These are phyloP conservation scores for Intubia oerlemansii DNA, from an alignment of 2,329 filamentous ascomycete genomes.

Conservation along the genomic window DNA sequence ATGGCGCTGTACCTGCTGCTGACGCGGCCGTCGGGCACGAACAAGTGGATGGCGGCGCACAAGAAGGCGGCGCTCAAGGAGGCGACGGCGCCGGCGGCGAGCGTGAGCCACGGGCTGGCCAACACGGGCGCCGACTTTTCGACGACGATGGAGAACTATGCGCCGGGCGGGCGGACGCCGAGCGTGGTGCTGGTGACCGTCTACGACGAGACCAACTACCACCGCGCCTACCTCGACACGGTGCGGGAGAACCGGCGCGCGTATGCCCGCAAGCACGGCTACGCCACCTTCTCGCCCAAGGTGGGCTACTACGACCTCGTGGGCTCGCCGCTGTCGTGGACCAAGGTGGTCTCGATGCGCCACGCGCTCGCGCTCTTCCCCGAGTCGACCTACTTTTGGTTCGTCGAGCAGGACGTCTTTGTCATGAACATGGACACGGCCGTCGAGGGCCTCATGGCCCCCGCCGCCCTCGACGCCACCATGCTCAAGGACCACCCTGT, in stretches of 20 bases:
- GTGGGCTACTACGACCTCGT: slow-evolving; percentile 54
- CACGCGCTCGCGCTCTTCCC: slow-evolving; percentile 72
- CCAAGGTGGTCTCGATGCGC: slow-evolving; percentile 64
- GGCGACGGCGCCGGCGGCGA: slow-evolving; percentile 2
- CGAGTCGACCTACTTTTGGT: slow-evolving; percentile 65
- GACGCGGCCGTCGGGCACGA: slow-evolving; percentile 13
- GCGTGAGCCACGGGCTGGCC: neutral
- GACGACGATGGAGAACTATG: slow-evolving; percentile 8
- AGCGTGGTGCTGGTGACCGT: slow-evolving; percentile 67
- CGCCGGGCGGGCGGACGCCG: slow-evolving; percentile 32
- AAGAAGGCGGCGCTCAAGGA: slow-evolving; percentile 2
- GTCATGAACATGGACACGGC: slow-evolving; percentile 66
- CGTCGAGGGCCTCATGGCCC: slow-evolving; percentile 51
- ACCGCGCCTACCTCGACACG: slow-evolving; percentile 44
- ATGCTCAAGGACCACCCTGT: slow-evolving; percentile 78
- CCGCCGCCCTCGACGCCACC: slow-evolving; percentile 43
- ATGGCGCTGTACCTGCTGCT: slow-evolving; percentile 40
- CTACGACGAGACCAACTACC: slow-evolving; percentile 45
- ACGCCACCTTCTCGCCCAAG: slow-evolving; percentile 64
- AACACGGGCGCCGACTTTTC: slow-evolving; percentile 2
- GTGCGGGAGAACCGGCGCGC: slow-evolving; percentile 65
- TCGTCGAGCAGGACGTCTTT: slow-evolving; percentile 61
- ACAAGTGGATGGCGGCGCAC: slow-evolving; percentile 7
- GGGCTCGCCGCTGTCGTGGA: slow-evolving; percentile 42
- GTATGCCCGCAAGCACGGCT: slow-evolving; percentile 77